These are phyloP conservation scores for Malassezia psittaci DNA, from an alignment of 1,284 basidiomycete genomes.

Conservation along the genomic window DNA sequence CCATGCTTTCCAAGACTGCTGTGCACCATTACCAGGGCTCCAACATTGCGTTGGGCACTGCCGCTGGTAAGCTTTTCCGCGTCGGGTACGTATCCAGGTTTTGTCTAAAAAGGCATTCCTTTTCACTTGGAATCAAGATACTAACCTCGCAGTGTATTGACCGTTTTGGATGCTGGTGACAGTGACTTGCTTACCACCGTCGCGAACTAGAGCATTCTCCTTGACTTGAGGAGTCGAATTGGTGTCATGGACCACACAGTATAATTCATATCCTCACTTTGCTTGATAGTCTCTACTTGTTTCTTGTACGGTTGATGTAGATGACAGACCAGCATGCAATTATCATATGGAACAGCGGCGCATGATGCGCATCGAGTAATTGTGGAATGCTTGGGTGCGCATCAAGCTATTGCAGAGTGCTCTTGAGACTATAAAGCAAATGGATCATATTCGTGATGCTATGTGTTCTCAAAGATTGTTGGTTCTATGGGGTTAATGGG, in stretches of 20 bases:
- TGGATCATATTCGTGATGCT: neutral
- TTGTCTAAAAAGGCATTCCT: neutral
- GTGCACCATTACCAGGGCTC: constrained; percentile 90
- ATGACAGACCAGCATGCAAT: no score
- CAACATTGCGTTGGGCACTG: constrained; percentile 95
- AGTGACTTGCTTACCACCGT: constrained; percentile 64
- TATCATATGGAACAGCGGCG: no score
- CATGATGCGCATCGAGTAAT: no score
- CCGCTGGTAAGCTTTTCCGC: constrained; percentile 98
- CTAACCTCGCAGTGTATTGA: constrained; percentile 62
- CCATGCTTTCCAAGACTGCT: constrained; percentile 90
- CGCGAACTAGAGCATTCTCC: constrained; percentile 27
- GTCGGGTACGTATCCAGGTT: constrained; percentile 72
- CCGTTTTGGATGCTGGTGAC: constrained; percentile 91
- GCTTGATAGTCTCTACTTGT: no score
- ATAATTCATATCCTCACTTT: no score
- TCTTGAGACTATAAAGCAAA: neutral
- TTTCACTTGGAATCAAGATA: neutral
- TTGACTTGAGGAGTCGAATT: neutral
- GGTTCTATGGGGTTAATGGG: no score
- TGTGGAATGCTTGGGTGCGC: neutral
- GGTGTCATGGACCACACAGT: no score
- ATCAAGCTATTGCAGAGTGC: neutral
- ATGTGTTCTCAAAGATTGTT: no score
- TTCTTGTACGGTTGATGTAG: no score